These are phyloP conservation scores for Magnaporthiopsis poae DNA, from an alignment of 2,329 filamentous ascomycete genomes.

Conservation along the genomic window DNA sequence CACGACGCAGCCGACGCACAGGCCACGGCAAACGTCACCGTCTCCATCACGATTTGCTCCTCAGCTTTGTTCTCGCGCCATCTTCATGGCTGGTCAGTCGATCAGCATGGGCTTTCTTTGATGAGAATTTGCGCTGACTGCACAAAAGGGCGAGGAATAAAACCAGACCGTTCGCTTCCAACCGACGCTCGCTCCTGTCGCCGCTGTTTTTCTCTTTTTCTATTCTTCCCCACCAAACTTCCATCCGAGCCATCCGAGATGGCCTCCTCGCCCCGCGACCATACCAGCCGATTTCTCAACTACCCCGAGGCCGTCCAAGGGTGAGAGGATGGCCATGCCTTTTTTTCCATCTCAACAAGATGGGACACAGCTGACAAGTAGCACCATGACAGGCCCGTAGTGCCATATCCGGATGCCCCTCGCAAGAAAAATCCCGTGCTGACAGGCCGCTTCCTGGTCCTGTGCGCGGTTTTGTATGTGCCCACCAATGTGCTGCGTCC, in stretches of 20 bases:
- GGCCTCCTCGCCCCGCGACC: neutral
- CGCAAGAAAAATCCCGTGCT: conserved; percentile 46
- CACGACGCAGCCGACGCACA: neutral
- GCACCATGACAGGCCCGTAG: conserved; percentile 23
- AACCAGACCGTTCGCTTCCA: neutral
- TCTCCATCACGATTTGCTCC: neutral
- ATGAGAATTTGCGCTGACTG: neutral
- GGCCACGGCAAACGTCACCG: neutral
- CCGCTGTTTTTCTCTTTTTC: neutral
- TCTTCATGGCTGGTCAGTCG: neutral
- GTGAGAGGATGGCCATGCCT: conserved; percentile 16
- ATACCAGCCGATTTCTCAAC: conserved; percentile 22
- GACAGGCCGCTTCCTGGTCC: conserved; percentile 42
- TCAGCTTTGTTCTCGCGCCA: neutral
- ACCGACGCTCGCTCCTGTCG: neutral
- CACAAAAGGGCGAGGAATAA: neutral
- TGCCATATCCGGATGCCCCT: conserved; percentile 32
- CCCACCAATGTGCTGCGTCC: too few relatives aligned
- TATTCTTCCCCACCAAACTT: too few relatives aligned
- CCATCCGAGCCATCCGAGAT: neutral
- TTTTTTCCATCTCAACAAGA: too few relatives aligned
- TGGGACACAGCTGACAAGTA: neutral
- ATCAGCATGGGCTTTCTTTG: neutral
- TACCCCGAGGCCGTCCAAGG: conserved; percentile 27
- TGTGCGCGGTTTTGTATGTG: conserved; percentile 45